Evolutionary conservation across 768 basidiomycete genomes (phyloP).

Genomic region (Clitopilus hobsonii): DNA sequence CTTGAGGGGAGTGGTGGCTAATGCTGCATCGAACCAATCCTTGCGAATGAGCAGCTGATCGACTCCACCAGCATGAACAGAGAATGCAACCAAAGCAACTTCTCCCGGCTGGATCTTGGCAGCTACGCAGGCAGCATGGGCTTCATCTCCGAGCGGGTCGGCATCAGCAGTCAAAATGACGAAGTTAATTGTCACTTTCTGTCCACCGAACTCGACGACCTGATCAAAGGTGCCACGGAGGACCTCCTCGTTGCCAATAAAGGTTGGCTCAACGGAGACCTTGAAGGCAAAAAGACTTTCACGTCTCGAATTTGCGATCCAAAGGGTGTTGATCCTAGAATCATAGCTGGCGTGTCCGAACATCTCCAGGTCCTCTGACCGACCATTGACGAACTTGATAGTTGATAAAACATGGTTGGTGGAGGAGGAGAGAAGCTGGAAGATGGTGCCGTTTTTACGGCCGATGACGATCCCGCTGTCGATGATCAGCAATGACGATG

Average conservation of each 20-base stretch:
- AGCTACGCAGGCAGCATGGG: conserved; percentile 78
- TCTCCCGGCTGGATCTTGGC: conserved; percentile 75
- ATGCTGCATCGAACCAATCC: conserved; percentile 79
- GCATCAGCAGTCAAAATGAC: conserved; percentile 83
- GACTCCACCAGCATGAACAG: conserved; percentile 85
- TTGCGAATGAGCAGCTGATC: conserved; percentile 84
- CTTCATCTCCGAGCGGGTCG: conserved; percentile 78
- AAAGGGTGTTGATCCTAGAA: conserved; percentile 77
- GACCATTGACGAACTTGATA: conserved; percentile 70
- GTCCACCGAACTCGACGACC: conserved; percentile 76
- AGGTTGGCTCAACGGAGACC: conserved; percentile 62
- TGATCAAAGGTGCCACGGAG: conserved; percentile 72
- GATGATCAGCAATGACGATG: conserved; percentile 81
- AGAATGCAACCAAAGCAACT: conserved; percentile 79
- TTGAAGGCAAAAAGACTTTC: conserved; percentile 82
- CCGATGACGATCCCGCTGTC: conserved; percentile 85
- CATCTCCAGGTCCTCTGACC: conserved; percentile 75
- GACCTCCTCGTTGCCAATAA: conserved; percentile 55
- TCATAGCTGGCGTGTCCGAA: conserved; percentile 87
- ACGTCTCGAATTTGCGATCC: conserved; percentile 82
- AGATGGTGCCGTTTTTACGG: conserved; percentile 77
- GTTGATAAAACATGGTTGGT: conserved; percentile 72
- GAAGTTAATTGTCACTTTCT: conserved; percentile 85
- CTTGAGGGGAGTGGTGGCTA: conserved; percentile 51
- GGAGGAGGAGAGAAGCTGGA: conserved; percentile 77